Base-by-base conservation (phyloP, 148 eudicot species). In the Pharnaceum exiguum region DNA sequence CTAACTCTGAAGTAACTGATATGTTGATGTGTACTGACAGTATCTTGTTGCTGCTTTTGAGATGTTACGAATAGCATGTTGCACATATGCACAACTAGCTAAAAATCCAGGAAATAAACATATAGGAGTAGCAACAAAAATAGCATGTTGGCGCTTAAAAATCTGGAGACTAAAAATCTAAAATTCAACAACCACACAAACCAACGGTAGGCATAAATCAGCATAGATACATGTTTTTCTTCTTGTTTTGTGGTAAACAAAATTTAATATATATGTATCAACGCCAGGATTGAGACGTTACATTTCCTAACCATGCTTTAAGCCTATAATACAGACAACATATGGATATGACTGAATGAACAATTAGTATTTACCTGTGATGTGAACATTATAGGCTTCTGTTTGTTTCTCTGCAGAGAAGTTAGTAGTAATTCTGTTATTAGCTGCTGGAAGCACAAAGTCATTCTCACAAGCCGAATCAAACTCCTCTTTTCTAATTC, bases 331-430 rank as follows among this genome's bases (percentile, higher is more conserved):
- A 4, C 16, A 5, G n/a, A n/a, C n/a, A n/a, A n/a, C n/a, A n/a
- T n/a, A n/a, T n/a, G n/a, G n/a, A n/a, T n/a, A n/a, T n/a, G n/a
- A n/a, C n/a, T 11, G 37, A 22, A 30, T 29, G 23, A 17, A 49
- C 17, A 27, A 37, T 21, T 15, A 13, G 18, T 47, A 18, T 54
- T 43, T 62, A 85, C 93, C 88, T 73, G 56, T 57, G 58, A 68
- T 64, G 43, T 35, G 71, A 67, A 51, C 48, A 53, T 50, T 59
- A 56, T 74, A 59, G 22, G 45, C 57, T 60, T 54, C 38, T 12
- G 57, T 39, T 55, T 44, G 56, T 65, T 68, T 70, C 13, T 72
- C 60, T 33, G 36, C 17, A 48, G 55, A 17, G 24, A 69, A 35
- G 55, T 65, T 70, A 46, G 54, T 76, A 6, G 55, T 37, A 43